phyloP scores from a whole-genome alignment of 2,329 filamentous ascomycete genomes.

The Hymenoscyphus repandus region DNA sequence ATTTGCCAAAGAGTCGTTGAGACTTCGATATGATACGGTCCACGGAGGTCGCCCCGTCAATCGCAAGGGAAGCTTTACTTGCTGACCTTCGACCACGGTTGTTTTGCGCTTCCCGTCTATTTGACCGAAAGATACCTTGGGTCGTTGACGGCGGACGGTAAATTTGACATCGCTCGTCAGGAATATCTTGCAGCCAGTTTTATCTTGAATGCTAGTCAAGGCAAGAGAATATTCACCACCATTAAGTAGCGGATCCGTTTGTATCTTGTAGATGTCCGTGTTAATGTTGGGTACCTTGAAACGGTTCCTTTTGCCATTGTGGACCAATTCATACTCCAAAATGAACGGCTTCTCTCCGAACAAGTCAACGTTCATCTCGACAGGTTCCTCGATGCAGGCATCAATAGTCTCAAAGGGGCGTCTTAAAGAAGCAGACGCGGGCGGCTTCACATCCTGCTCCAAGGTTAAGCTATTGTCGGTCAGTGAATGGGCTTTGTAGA shows the following conservation, averaged over 20 bases:
- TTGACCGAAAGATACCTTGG: constrained; percentile 78
- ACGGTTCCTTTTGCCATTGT: constrained; percentile 78
- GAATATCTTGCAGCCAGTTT: constrained; percentile 78
- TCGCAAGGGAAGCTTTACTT: constrained; percentile 71
- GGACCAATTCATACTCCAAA: constrained; percentile 86
- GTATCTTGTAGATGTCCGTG: constrained; percentile 60
- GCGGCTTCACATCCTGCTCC: constrained; percentile 89
- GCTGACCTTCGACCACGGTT: constrained; percentile 70
- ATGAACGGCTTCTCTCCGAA: constrained; percentile 82
- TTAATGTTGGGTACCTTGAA: constrained; percentile 61
- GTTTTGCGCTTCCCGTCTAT: constrained; percentile 74
- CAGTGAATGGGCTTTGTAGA: constrained; percentile 67
- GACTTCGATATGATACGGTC: constrained; percentile 70
- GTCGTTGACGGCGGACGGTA: constrained; percentile 80
- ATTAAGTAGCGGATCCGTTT: constrained; percentile 66
- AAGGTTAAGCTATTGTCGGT: constrained; percentile 58
- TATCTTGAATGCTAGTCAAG: constrained; percentile 80
- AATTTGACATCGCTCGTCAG: constrained; percentile 82
- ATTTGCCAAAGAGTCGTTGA: constrained; percentile 44
- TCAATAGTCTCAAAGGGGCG: constrained; percentile 49
- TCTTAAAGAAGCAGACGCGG: constrained; percentile 72
- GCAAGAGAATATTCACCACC: constrained; percentile 89
- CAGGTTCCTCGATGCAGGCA: constrained; percentile 77
- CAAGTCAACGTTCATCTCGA: constrained; percentile 69
- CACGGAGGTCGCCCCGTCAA: constrained; percentile 83